Base-by-base conservation (phyloP, 2,329 filamentous ascomycete species). In the Penicillium crustosum region DNA sequence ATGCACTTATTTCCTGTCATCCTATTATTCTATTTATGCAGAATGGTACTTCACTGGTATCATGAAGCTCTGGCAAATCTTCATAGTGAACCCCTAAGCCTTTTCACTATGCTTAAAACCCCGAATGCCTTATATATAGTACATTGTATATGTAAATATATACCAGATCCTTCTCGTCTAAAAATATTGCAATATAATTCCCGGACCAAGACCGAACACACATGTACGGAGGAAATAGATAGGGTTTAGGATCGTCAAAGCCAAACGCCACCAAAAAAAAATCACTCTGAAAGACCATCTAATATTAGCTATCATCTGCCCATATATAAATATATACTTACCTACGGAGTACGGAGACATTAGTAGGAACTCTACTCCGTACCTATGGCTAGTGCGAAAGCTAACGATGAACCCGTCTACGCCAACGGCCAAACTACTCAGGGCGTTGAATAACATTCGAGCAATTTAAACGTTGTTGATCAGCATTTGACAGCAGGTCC, bases 381-480 rank as follows among this genome's bases (percentile, higher is more conserved):
- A n/a, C n/a, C n/a, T 27, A 10, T 44, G 25, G 17, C 15, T 10
- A 23, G 31, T 25, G 9, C 21, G 7, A 25, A 35, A 35, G 15
- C 36, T 35, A 25, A 25, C 5, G 9, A 9, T 17, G 25, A 25
- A 23, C 29, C 45, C 17, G n/a, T 33, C 33, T 49, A 56, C 31
- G 12, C 31, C 31, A 49, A 43, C 12, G 15, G n/a, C 6, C 29
- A 55, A 17, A 21, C 36, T 45, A 33, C 17, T 44, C 47, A 55
- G 36, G 49, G 49, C 13, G 17, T 35, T 29, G 35, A 48, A 51
- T 53, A 27, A 42, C n/a, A 48, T 42, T 38, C 5, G 15, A 17
- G 49, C n/a, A 48, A 57, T 57, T 57, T 53, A 43, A 35, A 29
- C 27, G 27, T 48, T 59, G 49, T 36, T 49, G 38, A 48, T 59